Percentiles rank a stretch among this genome's conserved stretches.
These are phyloP conservation scores for Beauveria sp. DNA, from an alignment of 2,329 filamentous ascomycete genomes.

Conservation along the genomic window DNA sequence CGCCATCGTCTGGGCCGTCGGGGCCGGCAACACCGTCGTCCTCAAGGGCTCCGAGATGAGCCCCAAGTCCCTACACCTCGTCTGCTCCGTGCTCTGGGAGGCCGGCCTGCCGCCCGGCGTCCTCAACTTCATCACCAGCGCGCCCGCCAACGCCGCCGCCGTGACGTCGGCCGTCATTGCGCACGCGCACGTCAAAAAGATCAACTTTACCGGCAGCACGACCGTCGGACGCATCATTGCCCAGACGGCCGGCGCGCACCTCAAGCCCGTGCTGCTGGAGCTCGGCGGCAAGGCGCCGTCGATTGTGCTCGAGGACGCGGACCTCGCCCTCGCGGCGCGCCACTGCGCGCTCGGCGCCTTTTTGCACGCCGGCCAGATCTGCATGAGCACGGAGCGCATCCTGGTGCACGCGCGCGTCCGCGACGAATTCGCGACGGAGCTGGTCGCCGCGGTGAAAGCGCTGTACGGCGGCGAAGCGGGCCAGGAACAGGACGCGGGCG, in stretches of 20 bases:
- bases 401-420: conserved; percentile 24
- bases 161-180: conserved; percentile 60
- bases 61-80: conserved; percentile 51
- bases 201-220: conserved; percentile 38
- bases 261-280: conserved; percentile 41
- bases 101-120: conserved; percentile 66
- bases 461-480: neutral
- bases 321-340: conserved; percentile 32
- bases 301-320: conserved; percentile 36
- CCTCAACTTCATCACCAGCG: conserved; percentile 58
- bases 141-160: conserved; percentile 54
- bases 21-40: conserved; percentile 64
- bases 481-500: conserved; percentile 1
- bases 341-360: conserved; percentile 18
- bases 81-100: conserved; percentile 56
- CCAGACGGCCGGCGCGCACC: conserved; percentile 24
- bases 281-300: conserved; percentile 39
- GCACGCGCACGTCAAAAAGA: conserved; percentile 28
- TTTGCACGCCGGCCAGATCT: conserved; percentile 50
- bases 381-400: conserved; percentile 63
- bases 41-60: conserved; percentile 61
- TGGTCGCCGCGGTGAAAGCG: neutral
- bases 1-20: conserved; percentile 52
- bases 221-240: conserved; percentile 34
- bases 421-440: conserved; percentile 8